Evolutionary conservation across 768 basidiomycete species (phyloP).

Genomic region (Lactarius indigo): DNA sequence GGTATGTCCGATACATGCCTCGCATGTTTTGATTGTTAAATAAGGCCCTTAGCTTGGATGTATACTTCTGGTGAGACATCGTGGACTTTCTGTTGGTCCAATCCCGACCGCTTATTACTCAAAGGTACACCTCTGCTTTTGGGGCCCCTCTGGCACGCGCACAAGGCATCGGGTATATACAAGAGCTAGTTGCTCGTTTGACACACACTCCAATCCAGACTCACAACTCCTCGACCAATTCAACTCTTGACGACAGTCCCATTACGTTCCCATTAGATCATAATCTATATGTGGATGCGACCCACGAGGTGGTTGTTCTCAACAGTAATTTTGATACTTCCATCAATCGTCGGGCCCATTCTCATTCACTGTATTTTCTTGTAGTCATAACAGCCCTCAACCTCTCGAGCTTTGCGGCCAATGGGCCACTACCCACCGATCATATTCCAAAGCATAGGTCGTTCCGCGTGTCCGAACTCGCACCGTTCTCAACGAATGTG

Average conservation of each 20-base stretch:
- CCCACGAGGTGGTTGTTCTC: conserved; percentile 89
- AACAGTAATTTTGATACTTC: conserved; percentile 49
- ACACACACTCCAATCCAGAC: conserved; percentile 66
- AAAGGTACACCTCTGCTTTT: conserved; percentile 66
- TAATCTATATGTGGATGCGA: conserved; percentile 81
- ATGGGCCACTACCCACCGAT: conserved; percentile 72
- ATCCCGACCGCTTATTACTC: neutral
- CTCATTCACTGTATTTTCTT: neutral
- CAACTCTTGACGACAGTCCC: conserved; percentile 67
- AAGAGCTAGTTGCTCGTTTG: conserved; percentile 80
- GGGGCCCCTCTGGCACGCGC: conserved; percentile 77
- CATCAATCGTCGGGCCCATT: neutral
- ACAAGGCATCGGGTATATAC: conserved; percentile 75
- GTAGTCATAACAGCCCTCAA: conserved; percentile 83
- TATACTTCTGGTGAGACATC: conserved; percentile 51
- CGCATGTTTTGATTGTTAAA: conserved; percentile 41
- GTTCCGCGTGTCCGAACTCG: conserved; percentile 72
- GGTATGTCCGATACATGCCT: conserved; percentile 38
- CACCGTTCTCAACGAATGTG: conserved; percentile 85
- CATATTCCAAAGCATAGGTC: conserved; percentile 63
- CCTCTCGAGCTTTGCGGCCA: conserved; percentile 63
- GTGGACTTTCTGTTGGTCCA: neutral
- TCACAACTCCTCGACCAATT: conserved; percentile 82
- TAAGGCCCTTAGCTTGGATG: conserved; percentile 48
- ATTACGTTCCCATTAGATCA: conserved; percentile 70